phyloP scores from a whole-genome alignment of 148 eudicot genomes.

The Euryodendron excelsum region DNA sequence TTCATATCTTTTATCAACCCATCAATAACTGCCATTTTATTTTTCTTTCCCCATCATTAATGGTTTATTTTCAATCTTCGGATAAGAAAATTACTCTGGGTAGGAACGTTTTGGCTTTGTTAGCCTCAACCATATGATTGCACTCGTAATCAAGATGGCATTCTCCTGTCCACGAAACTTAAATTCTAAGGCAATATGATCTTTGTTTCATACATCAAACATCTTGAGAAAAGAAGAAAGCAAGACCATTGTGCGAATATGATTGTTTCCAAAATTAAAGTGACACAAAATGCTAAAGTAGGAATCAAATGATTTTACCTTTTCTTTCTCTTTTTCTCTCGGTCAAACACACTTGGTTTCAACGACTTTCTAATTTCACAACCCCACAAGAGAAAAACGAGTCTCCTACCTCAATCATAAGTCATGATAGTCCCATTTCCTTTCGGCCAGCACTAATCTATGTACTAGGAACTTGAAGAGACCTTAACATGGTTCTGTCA shows the following conservation, averaged over 20 bases:
- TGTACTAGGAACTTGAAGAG: background rate
- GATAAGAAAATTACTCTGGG: too few species aligned
- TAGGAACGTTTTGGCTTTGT: too few species aligned
- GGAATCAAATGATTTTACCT: background rate
- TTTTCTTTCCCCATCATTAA: too few species aligned
- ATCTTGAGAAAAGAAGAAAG: background rate
- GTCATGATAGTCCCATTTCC: conserved; percentile 14
- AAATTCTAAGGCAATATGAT: conserved; percentile 1
- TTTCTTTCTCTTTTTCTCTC: background rate
- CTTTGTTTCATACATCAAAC: background rate
- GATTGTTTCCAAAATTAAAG: conserved; percentile 5
- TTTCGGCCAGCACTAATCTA: conserved; percentile 18
- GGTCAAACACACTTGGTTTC: conserved; percentile 4
- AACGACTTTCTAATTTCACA: background rate
- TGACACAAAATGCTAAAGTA: background rate
- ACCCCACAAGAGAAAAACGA: background rate
- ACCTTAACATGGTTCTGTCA: background rate
- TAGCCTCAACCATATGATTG: background rate
- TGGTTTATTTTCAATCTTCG: too few species aligned
- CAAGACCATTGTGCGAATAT: background rate
- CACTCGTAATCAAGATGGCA: background rate
- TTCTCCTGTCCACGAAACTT: background rate
- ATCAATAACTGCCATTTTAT: too few species aligned
- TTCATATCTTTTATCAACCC: too few species aligned
- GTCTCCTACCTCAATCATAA: conserved; percentile 10